A percentile compares a stretch with the other conserved stretches of the same genome.
Conservation (phyloP, 345 rosid genomes). For the Fremontodendron californicum region DNA sequence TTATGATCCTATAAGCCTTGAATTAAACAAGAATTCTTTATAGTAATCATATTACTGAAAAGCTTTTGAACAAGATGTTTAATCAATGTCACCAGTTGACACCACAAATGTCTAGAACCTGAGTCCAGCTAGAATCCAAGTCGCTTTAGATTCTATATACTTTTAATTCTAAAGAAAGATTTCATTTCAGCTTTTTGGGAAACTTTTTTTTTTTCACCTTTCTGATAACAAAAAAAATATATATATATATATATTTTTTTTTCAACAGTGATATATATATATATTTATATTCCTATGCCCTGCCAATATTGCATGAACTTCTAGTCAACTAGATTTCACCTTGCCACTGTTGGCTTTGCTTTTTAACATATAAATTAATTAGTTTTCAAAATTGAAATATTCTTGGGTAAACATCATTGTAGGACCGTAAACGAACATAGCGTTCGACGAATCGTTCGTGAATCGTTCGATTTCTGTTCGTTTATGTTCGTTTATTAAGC, state of each 20-base stretch:
- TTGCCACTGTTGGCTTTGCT: slow-evolving; percentile 15
- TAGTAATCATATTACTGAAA: slow-evolving; percentile 36
- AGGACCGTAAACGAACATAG: too few species aligned
- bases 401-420: too few species aligned
- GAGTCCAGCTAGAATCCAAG: slow-evolving; percentile 39
- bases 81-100: slow-evolving; percentile 30
- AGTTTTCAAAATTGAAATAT: too few species aligned
- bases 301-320: slow-evolving; percentile 18
- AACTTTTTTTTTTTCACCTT: too few species aligned
- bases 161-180: slow-evolving; percentile 23
- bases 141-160: slow-evolving; percentile 32
- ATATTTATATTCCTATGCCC: slow-evolving; percentile 6
- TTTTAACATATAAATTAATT: neutral
- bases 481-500: too few species aligned
- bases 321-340: slow-evolving; percentile 23
- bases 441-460: too few species aligned
- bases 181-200: slow-evolving; percentile 29
- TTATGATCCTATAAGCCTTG: slow-evolving; percentile 26
- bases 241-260: neutral
- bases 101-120: slow-evolving; percentile 28
- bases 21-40: slow-evolving; percentile 22
- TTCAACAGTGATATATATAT: too few species aligned
- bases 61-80: slow-evolving; percentile 22
- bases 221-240: neutral
- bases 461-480: too few species aligned